Evolutionary conservation across 78 protist genomes (phyloP), one percentile per base, ranked within the genome.

Genomic region (Dictyostelium firmibasis): DNA sequence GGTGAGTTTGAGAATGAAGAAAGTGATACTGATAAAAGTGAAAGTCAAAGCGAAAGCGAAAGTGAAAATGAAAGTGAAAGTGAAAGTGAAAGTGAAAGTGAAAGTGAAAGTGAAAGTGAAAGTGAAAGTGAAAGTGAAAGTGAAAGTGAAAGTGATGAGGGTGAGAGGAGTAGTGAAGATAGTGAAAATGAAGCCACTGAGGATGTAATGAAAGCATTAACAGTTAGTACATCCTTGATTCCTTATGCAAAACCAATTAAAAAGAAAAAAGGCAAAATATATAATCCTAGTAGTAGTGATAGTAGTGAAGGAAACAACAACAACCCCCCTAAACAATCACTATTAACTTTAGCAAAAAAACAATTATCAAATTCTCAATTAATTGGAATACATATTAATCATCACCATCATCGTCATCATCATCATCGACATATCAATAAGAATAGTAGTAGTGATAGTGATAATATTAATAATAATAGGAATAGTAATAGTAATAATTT

Each of bases 301-400:
- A 35, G 44, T 74, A 74, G 44, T 74, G 44, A 74, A 35, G 75
- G 36, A 75, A 75, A 75, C 35, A 75, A 75, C n/a, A n/a, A n/a
- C n/a, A n/a, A n/a, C n/a, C n/a, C n/a, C 33, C 14, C 13, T 16
- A 75, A 36, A 20, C 0, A 3, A 75, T 72, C 79, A 72, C 13
- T 60, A 76, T 38, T 43, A 77, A 7, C 83, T 16, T 13, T 62
- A 50, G 8, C 62, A 50, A 41, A 70, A 9, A 41, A 23, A 23
- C 27, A 57, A 57, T 20, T 57, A 57, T 11, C 70, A 25, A 81
- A 27, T 35, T 18, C 27, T 75, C 47, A 27, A 75, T 36, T 36
- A 20, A 20, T 57, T 20, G 27, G 27, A 50, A 16, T 50, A 50
- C n/a, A 50, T 50, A 50, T 1, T 47, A 47, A 25, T 25, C 7